Evolutionary conservation across 495 filamentous ascomycete genomes (phyloP).

Genomic region (Articulospora tetracladia): DNA sequence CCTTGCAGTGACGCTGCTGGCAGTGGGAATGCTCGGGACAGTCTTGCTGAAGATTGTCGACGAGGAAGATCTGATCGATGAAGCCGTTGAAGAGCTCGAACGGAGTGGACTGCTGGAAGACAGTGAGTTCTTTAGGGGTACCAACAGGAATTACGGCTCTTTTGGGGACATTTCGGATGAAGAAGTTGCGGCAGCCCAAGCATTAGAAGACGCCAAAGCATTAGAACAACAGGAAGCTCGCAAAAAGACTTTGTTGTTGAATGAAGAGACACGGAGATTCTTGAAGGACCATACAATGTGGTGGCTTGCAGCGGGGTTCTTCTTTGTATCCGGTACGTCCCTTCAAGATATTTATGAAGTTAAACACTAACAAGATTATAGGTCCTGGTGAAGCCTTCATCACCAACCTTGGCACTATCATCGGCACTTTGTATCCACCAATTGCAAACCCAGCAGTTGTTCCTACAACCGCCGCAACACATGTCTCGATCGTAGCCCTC

Average conservation of each 20-base stretch:
- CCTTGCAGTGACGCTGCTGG: conserved; percentile 60
- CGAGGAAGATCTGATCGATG: conserved; percentile 71
- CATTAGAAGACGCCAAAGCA: conserved; percentile 38
- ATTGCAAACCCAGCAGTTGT: conserved; percentile 37
- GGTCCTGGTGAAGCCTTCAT: conserved; percentile 96
- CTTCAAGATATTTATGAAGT: too few relatives aligned
- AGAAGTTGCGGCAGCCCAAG: conserved; percentile 31
- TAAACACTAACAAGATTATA: conserved; percentile 35
- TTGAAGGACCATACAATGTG: conserved; percentile 90
- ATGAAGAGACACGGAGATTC: conserved; percentile 80
- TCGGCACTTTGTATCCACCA: conserved; percentile 75
- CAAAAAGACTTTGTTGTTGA: conserved; percentile 83
- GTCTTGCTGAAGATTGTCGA: conserved; percentile 64
- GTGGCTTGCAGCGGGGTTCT: conserved; percentile 87
- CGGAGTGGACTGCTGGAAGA: conserved; percentile 78
- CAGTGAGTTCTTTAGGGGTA: conserved; percentile 54
- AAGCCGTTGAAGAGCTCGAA: conserved; percentile 80
- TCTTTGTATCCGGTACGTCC: conserved; percentile 56
- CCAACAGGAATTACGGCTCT: conserved; percentile 29
- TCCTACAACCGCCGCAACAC: conserved; percentile 71
- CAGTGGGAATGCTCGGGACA: conserved; percentile 68
- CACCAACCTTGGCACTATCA: conserved; percentile 94
- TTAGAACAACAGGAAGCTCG: conserved; percentile 60
- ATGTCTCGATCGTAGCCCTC: conserved; percentile 86
- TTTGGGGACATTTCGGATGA: conserved; percentile 27